Conservation (phyloP, 2,329 filamentous ascomycete genomes). For the Diaporthe citrichinensis region DNA sequence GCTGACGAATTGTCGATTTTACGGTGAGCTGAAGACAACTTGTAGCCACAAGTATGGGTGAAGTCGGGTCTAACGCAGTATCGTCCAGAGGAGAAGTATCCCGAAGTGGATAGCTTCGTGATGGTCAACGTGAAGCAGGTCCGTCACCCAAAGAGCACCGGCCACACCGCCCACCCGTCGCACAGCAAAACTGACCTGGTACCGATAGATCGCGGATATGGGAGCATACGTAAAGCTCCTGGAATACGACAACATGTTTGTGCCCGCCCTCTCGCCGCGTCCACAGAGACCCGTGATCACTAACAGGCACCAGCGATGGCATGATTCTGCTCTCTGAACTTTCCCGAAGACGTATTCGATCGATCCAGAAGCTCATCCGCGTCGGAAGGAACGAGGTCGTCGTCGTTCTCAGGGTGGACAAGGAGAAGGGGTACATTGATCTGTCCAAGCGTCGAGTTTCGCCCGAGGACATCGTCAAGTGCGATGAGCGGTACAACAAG, state of each 20-base stretch:
- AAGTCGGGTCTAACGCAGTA: conserved; percentile 55
- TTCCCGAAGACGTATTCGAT: conserved; percentile 96
- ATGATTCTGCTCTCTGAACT: conserved; percentile 99
- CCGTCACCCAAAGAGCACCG: conserved; percentile 47
- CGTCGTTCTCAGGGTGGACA: conserved; percentile 97
- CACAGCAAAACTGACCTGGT: conserved; percentile 41
- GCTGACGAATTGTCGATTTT: conserved; percentile 56
- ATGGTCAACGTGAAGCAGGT: conserved; percentile 99
- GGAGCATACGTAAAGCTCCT: conserved; percentile 99
- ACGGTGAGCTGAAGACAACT: conserved; percentile 46
- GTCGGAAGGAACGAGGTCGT: conserved; percentile 99
- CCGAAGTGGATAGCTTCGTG: conserved; percentile 99
- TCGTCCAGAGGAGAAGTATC: conserved; percentile 72
- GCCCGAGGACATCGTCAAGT: conserved; percentile 97
- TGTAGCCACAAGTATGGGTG: neutral
- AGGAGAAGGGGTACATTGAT: conserved; percentile 99
- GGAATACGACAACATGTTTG: conserved; percentile 94
- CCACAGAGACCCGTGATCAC: neutral
- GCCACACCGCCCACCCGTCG: neutral
- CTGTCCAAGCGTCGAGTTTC: conserved; percentile 98
- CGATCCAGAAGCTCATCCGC: conserved; percentile 98
- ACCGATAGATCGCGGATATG: conserved; percentile 93
- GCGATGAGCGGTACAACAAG: conserved; percentile 99
- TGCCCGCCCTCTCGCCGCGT: neutral
- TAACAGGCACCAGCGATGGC: conserved; percentile 72